Conservation (phyloP, 2,329 filamentous ascomycete genomes). For the Colletotrichum siamense region DNA sequence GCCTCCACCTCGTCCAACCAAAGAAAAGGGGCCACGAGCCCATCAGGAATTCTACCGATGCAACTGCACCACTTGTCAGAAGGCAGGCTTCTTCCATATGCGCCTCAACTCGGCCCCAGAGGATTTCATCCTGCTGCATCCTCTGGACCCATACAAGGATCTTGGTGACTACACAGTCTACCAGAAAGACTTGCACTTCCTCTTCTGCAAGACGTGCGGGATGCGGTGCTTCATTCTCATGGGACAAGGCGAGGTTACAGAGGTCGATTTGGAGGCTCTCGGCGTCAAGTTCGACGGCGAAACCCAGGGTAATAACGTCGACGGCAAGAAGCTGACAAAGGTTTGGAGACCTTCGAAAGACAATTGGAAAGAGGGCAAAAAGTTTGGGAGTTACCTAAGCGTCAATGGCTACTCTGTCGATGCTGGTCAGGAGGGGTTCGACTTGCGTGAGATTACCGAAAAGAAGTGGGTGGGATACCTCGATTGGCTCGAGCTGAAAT, state of each 20-base stretch:
- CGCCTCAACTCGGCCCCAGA: slow-evolving; percentile 36
- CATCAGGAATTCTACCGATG: slow-evolving; percentile 42
- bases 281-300: slow-evolving; percentile 8
- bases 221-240: slow-evolving; percentile 46
- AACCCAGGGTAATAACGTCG: background rate
- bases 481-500: slow-evolving; percentile 19
- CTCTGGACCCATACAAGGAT: slow-evolving; percentile 38
- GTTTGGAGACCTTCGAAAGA: slow-evolving; percentile 35
- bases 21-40: slow-evolving; percentile 18
- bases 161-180: slow-evolving; percentile 45
- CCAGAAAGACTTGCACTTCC: slow-evolving; percentile 38
- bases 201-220: slow-evolving; percentile 53
- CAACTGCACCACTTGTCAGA: slow-evolving; percentile 56
- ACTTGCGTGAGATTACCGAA: slow-evolving; percentile 41
- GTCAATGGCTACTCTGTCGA: slow-evolving; percentile 44
- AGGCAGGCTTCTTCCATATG: slow-evolving; percentile 51
- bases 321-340: slow-evolving; percentile 9
- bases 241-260: slow-evolving; percentile 35
- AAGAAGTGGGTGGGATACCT: slow-evolving; percentile 35
- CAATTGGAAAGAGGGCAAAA: slow-evolving; percentile 28
- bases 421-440: slow-evolving; percentile 39
- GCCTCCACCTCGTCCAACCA: slow-evolving; percentile 4
- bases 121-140: slow-evolving; percentile 53
- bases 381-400: slow-evolving; percentile 35
- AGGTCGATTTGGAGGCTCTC: slow-evolving; percentile 25